Evolutionary conservation across 805 yeast genomes (phyloP), one percentile per base, ranked within the genome.

Genomic region (Metschnikowia santaceciliae): DNA sequence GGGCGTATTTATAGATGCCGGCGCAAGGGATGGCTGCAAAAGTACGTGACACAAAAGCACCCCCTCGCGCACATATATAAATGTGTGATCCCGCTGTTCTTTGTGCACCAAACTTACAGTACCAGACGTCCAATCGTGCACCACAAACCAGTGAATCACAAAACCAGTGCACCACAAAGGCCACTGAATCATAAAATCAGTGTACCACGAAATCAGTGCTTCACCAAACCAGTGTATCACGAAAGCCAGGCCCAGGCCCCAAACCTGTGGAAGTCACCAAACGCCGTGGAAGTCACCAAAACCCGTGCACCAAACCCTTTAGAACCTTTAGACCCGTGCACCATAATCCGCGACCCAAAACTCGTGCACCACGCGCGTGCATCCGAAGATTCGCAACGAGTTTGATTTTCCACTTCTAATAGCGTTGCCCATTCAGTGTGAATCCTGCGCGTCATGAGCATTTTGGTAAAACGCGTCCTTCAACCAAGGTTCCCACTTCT

Each of bases 401-500:
- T 26, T 8, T 26, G 30, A 26, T 26, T 26, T 26, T 26, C 30
- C 13, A 8, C 11, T 26, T 10, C 2, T 8, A 26, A 22, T 22
- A 26, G 30, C 30, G 35, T 20, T 20, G 5, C 15, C 0, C 33
- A 15, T 8, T 22, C n/a, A 14, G 33, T 30, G 17, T 30, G 17
- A 11, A 23, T 10, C 36, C 20, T 45, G 42, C 48, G 48, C 39
- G 48, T 45, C 30, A 36, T 45, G 36, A 14, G 35, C 20, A 20
- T 37, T 37, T 26, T 30, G 42, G 48, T 32, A 14, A 45, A 32
- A 45, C 48, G 48, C 48, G 48, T 32, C 30, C 42, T 45, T 17
- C 33, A 22, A 6, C 22, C 33, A 32, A 45, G 42, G 14, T 34
- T 19, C 7, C 47, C 47, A 3, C 47, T 44, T 11, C 41, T 35